These are phyloP conservation scores for Lablab purpureus DNA, from an alignment of 306 rosid genomes.

Conservation along the genomic window DNA sequence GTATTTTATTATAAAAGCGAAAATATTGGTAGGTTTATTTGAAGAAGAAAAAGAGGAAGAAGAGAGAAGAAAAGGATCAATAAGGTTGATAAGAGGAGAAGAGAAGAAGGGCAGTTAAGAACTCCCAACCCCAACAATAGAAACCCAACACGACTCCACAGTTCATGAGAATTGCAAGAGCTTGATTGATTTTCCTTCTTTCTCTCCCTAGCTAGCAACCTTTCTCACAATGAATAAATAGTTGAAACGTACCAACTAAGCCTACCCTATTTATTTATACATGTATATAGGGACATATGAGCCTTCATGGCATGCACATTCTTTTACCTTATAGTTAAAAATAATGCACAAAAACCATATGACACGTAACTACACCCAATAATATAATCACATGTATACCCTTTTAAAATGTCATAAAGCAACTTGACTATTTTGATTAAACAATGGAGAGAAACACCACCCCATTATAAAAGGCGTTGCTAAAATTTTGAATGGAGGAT, in stretches of 20 bases:
- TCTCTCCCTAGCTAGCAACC: slow-evolving; percentile 31
- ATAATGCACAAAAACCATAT: slow-evolving; percentile 1
- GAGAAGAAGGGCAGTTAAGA: slow-evolving; percentile 99
- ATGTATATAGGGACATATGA: not conserved
- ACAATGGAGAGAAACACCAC: not conserved
- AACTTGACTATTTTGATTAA: slow-evolving; percentile 43
- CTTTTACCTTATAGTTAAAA: slow-evolving; percentile 4
- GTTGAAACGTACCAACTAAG: slow-evolving; percentile 68
- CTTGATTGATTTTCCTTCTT: not conserved
- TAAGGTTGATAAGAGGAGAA: slow-evolving; percentile 57
- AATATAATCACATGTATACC: not conserved
- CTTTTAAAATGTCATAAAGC: slow-evolving; percentile 25
- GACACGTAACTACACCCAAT: slow-evolving; percentile 22
- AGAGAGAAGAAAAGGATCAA: slow-evolving; percentile 1
- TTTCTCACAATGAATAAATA: slow-evolving; percentile 29
- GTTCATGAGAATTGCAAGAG: slow-evolving; percentile 92
- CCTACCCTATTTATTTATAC: slow-evolving; percentile 47
- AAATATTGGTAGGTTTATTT: not conserved
- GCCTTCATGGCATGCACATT: slow-evolving; percentile 45
- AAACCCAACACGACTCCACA: slow-evolving; percentile 99
- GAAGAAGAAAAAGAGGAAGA: slow-evolving; percentile 6
- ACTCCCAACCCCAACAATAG: slow-evolving; percentile 99
- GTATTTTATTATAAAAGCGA: not conserved
- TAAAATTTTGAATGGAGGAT: slow-evolving; percentile 27
- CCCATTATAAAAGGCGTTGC: slow-evolving; percentile 21